A percentile compares a stretch with the other conserved stretches of the same genome.
These are phyloP conservation scores for Hypomontagnella submonticulosa DNA, from an alignment of 495 filamentous ascomycete species.

Conservation along the genomic window DNA sequence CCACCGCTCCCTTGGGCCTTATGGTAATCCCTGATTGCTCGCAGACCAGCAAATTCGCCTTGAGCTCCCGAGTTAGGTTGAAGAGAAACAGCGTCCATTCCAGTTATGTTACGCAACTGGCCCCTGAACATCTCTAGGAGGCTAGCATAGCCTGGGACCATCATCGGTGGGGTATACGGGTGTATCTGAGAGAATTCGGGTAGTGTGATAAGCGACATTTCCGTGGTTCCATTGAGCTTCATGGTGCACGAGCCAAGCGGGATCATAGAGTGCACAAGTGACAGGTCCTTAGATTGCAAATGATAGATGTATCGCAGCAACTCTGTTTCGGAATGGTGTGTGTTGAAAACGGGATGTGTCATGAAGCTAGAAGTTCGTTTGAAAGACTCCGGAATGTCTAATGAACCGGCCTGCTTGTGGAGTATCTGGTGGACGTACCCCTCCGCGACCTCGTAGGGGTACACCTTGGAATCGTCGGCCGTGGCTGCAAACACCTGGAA, in stretches of 20 bases:
- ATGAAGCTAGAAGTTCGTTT: constrained; percentile 80
- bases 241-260: constrained; percentile 99
- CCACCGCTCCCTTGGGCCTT: constrained; percentile 66
- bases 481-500: constrained; percentile 40
- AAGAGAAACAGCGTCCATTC: constrained; percentile 88
- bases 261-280: constrained; percentile 97
- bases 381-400: constrained; percentile 68
- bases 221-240: constrained; percentile 97
- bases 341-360: constrained; percentile 96
- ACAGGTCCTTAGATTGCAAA: constrained; percentile 94
- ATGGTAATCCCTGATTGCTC: constrained; percentile 88
- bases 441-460: constrained; percentile 51
- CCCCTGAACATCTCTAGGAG: constrained; percentile 77
- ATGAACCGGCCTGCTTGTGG: constrained; percentile 54
- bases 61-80: constrained; percentile 98
- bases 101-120: constrained; percentile 88
- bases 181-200: constrained; percentile 88
- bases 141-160: constrained; percentile 73
- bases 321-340: constrained; percentile 96
- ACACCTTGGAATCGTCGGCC: constrained; percentile 48
- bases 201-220: constrained; percentile 91
- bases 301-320: constrained; percentile 95
- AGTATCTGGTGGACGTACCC: constrained; percentile 50
- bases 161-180: constrained; percentile 75
- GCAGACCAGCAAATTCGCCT: constrained; percentile 95